Evolutionary conservation across 306 rosid genomes (phyloP), one percentile per base, ranked within the genome.

Genomic region (Lupinus albus): DNA sequence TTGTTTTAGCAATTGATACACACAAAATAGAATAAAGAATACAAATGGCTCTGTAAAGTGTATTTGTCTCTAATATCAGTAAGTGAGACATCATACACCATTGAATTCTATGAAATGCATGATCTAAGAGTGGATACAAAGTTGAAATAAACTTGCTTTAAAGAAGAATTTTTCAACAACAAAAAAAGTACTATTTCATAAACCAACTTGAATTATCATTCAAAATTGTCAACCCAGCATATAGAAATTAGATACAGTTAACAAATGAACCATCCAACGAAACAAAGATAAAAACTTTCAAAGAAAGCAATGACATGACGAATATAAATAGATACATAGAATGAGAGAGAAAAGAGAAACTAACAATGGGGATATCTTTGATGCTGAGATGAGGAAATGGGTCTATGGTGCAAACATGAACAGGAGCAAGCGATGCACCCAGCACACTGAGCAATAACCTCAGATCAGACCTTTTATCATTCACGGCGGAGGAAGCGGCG

Each of bases 361-460:
- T 88, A 65, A 93, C 98, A 81, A 93, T 89, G 77, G 98, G 97
- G 18, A 86, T 89, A 76, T 90, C 98, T 81, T 93, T 93, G 81
- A 93, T 93, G 83, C 97, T 87, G 32, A 88, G 95, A 47, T 93
- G 98, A 79, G 98, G 97, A 50, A 85, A 79, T 3, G 90, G 90
- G 57, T 93, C 97, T 11, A 84, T 25, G 38, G 94, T 84, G 81
- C 85, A 80, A 30, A 93, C 98, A 79, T 90, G 98, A 55, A 93
- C 88, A 20, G 98, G 98, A 0, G 91, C 94, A 9, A 93, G 84
- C 11, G 98, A 97, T 12, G 98, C 98, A 64, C 97, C 98, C 81
- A 93, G 64, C n/a, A 93, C 98, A 28, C 98, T 97, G 25, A 93
- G 96, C 70, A 93, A 58, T 70, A 93, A 68, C 70, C 98, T 86